A percentile compares a stretch with the other conserved stretches of the same genome.
Evolutionary conservation across 164 flowering plant genomes (phyloP).

Genomic region (Nymphaea colorata): DNA sequence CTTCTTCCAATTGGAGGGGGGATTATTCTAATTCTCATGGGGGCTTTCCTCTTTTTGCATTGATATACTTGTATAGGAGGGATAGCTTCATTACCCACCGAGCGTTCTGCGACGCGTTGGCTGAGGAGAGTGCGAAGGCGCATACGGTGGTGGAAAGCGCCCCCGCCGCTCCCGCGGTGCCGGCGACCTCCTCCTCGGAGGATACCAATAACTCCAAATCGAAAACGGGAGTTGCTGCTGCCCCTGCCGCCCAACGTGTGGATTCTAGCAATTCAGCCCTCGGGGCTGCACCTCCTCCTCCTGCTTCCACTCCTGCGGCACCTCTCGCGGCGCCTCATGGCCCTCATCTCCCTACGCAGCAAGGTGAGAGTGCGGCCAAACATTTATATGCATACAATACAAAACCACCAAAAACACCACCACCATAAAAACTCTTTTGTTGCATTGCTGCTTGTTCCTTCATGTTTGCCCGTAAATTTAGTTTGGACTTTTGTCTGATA

Average conservation of each 20-base stretch:
- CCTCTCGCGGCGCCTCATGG: background rate
- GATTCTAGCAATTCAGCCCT: conserved; percentile 36
- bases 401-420: no score
- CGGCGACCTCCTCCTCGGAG: conserved; percentile 11
- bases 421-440: no score
- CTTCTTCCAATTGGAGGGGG: no score
- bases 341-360: background rate
- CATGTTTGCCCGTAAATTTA: background rate
- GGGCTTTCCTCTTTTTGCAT: background rate
- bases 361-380: background rate
- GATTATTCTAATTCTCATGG: background rate
- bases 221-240: conserved; percentile 13
- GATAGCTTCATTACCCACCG: conserved; percentile 86
- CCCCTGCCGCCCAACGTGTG: conserved; percentile 26
- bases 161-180: background rate
- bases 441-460: background rate
- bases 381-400: background rate
- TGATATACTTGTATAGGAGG: conserved; percentile 27
- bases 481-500: conserved; percentile 12
- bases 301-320: background rate
- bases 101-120: conserved; percentile 82
- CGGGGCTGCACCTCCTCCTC: conserved; percentile 29
- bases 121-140: conserved; percentile 56
- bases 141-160: conserved; percentile 1
- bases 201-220: conserved; percentile 8